A percentile compares a stretch with the other conserved stretches of the same genome.
These are phyloP conservation scores for Scedosporium aurantiacum DNA, from an alignment of 2,329 filamentous ascomycete genomes.

Conservation along the genomic window DNA sequence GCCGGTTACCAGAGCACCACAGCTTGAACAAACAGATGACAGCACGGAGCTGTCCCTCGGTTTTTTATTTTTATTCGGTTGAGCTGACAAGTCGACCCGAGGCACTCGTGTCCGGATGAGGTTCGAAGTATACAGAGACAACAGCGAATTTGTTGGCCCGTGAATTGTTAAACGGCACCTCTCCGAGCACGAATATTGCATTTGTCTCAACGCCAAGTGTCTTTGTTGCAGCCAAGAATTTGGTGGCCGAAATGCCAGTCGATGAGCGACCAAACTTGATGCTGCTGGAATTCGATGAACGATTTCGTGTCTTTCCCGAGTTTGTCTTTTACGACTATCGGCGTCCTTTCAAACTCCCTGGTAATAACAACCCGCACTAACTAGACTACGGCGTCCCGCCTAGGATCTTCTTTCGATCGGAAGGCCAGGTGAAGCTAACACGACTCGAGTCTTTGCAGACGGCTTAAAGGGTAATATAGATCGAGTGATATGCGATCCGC, in stretches of 20 bases:
- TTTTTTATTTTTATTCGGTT: not conserved
- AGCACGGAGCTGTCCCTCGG: not conserved
- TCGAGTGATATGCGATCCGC: constrained; percentile 64
- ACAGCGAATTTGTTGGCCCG: constrained; percentile 54
- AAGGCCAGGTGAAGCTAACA: not conserved
- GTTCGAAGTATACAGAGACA: constrained; percentile 55
- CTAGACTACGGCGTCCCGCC: too few species aligned
- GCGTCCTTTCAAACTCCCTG: constrained; percentile 53
- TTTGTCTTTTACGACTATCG: constrained; percentile 68
- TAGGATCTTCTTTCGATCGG: not conserved
- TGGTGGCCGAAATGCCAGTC: constrained; percentile 27
- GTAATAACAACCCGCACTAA: constrained; percentile 23
- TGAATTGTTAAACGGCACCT: constrained; percentile 53
- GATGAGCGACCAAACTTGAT: constrained; percentile 41
- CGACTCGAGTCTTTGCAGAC: constrained; percentile 17
- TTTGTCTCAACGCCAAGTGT: constrained; percentile 67
- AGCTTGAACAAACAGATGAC: not conserved
- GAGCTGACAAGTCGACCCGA: not conserved
- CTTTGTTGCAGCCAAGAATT: constrained; percentile 65
- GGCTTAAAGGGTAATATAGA: constrained; percentile 54
- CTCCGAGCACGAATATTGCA: constrained; percentile 47
- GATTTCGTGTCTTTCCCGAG: constrained; percentile 64
- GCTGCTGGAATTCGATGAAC: constrained; percentile 62
- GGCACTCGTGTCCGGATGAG: not conserved
- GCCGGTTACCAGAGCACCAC: too few species aligned